phyloP scores from a whole-genome alignment of 768 basidiomycete species.

The Naganishia vaughanmartiniae region DNA sequence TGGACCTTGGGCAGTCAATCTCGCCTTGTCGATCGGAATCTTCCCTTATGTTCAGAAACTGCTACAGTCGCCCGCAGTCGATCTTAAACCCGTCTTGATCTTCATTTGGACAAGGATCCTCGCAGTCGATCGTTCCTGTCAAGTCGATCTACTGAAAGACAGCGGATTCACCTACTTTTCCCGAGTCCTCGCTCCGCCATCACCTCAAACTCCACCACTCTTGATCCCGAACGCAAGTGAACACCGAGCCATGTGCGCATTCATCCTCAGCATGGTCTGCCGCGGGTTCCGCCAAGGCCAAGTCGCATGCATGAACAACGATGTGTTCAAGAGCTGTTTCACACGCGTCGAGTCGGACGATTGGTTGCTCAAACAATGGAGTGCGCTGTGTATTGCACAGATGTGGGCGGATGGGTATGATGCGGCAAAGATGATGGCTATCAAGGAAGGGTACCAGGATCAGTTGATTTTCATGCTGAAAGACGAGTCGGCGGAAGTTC shows the following conservation, averaged over 20 bases:
- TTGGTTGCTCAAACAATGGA: constrained; percentile 91
- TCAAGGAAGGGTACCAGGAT: constrained; percentile 75
- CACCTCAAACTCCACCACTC: constrained; percentile 57
- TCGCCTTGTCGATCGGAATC: constrained; percentile 92
- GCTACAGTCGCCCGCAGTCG: constrained; percentile 87
- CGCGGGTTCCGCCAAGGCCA: constrained; percentile 88
- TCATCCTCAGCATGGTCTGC: constrained; percentile 83
- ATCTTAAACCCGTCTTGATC: constrained; percentile 93
- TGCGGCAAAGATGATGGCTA: constrained; percentile 79
- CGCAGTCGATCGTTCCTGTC: constrained; percentile 90
- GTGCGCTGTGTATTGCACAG: constrained; percentile 84
- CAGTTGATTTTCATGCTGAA: constrained; percentile 72
- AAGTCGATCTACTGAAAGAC: constrained; percentile 79
- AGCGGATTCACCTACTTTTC: constrained; percentile 58
- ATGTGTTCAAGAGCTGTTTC: constrained; percentile 82
- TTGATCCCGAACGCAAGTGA: constrained; percentile 86
- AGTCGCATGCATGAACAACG: constrained; percentile 67
- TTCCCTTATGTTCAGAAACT: constrained; percentile 98
- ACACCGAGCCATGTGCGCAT: constrained; percentile 97
- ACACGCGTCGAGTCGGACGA: constrained; percentile 77
- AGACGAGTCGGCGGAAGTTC: constrained; percentile 88
- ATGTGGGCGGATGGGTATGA: constrained; percentile 87
- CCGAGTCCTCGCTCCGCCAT: constrained; percentile 52
- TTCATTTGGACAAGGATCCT: constrained; percentile 99
- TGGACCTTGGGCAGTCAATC: constrained; percentile 96